phyloP scores from a whole-genome alignment of 2,329 filamentous ascomycete species.

The Aspergillus fumigatiaffinis region DNA sequence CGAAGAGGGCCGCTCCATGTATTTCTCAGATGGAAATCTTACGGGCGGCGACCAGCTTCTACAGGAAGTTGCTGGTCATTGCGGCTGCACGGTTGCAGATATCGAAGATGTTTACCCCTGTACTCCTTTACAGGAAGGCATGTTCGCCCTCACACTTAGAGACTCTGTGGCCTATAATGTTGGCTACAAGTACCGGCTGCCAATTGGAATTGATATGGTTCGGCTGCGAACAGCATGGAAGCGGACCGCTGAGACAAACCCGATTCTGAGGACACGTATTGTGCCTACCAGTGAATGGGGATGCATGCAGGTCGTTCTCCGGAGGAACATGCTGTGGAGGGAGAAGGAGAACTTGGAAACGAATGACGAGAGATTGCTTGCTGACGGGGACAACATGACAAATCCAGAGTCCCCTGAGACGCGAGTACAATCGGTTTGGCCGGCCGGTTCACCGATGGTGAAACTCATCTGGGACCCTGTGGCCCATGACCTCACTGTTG shows the following conservation, averaged over 20 bases:
- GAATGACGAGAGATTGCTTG: neutral
- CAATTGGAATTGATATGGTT: conserved; percentile 7
- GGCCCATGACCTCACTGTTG: neutral
- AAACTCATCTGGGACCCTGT: neutral
- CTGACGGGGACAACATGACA: neutral
- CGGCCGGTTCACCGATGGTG: neutral
- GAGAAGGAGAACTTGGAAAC: neutral
- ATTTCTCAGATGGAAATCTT: no score
- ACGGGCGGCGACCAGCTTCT: no score
- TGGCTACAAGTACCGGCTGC: conserved; percentile 5
- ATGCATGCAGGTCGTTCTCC: neutral
- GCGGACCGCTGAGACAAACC: neutral
- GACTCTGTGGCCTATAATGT: conserved; percentile 6
- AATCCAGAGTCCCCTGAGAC: neutral
- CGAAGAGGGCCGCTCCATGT: no score
- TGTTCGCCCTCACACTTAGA: conserved; percentile 20
- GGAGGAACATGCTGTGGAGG: neutral
- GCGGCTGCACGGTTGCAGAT: neutral
- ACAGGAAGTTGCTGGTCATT: neutral
- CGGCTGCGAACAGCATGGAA: conserved; percentile 15
- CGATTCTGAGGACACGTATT: conserved; percentile 7
- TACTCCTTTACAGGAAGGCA: conserved; percentile 23
- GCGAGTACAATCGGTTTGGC: neutral
- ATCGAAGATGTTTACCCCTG: conserved; percentile 22
- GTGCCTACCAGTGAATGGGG: neutral